Evolutionary conservation across 1,139 yeast genomes (phyloP), one percentile per base, ranked within the genome.

Genomic region (Lodderomyces jiufengensis): DNA sequence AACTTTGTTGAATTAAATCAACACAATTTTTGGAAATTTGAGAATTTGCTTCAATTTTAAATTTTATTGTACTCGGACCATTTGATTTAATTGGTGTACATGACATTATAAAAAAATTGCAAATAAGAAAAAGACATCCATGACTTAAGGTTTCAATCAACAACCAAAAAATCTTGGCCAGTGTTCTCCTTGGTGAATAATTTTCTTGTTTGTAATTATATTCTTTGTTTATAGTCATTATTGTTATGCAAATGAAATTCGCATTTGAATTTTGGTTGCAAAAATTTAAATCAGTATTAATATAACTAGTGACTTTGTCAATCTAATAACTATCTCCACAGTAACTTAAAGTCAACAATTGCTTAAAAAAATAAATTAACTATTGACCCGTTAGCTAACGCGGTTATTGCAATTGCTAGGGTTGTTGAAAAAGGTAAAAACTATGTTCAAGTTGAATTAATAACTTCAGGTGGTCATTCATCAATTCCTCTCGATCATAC

Each of bases 401-500:
- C 59, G 13, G 47, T 66, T 10, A 49, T 68, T 15, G 73, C 71
- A 16, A 45, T 49, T 32, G 68, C 72, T 11, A 66, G 61, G 5
- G 59, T 65, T 5, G 65, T 66, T 22, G 75, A 69, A 44, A 69
- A 68, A 48, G 75, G 75, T 0, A 61, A 62, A 39, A 33, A 58
- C 30, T 70, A 66, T 43, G 41, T 66, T 5, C 39, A 43, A 25
- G 60, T 57, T 20, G 58, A 59, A 32, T 57, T 69, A 44, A 57
- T 55, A 32, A 63, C 71, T 12, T 68, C 68, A 6, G 75, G 75
- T 25, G 75, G 75, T 4, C 75, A 69, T 43, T 64, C 73, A 2
- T 63, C 70, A 5, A 46, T 63, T 23, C 73, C 74, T 9, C 75
- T 74, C 2, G 71, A 64, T 43, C 73, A 67, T 48, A 67, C 74